Conservation (phyloP, 805 yeast species). For the Candida tammaniensis region DNA sequence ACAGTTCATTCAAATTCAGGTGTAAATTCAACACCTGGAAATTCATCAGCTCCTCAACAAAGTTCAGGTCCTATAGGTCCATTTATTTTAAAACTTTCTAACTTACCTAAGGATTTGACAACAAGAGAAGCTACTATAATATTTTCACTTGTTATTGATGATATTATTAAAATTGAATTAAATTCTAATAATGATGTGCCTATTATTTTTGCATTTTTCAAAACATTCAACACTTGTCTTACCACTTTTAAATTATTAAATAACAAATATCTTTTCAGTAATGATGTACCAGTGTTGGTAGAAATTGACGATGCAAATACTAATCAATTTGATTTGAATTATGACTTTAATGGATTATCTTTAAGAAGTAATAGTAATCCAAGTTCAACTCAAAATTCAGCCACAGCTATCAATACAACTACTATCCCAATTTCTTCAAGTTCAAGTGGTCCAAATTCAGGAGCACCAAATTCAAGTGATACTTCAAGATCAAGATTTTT, state of each 20-base stretch:
- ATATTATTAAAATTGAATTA: slow-evolving; percentile 47
- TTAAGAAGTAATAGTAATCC: slow-evolving; percentile 10
- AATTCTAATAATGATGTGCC: slow-evolving; percentile 13
- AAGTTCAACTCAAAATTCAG: neutral
- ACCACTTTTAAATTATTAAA: slow-evolving; percentile 40
- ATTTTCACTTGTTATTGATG: slow-evolving; percentile 69
- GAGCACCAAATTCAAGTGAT: slow-evolving; percentile 11
- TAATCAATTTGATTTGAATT: slow-evolving; percentile 6
- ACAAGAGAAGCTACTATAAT: slow-evolving; percentile 64
- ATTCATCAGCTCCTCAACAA: neutral
- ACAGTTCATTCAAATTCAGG: neutral
- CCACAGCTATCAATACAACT: slow-evolving; percentile 2
- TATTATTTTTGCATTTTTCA: slow-evolving; percentile 33
- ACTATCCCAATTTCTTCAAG: slow-evolving; percentile 5
- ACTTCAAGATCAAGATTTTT: slow-evolving; percentile 60
- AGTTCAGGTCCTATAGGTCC: neutral
- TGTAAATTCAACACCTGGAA: neutral
- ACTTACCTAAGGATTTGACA: slow-evolving; percentile 62
- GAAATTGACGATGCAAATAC: slow-evolving; percentile 21
- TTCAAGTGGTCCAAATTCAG: slow-evolving; percentile 1
- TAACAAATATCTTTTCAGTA: slow-evolving; percentile 39
- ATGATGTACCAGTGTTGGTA: slow-evolving; percentile 29
- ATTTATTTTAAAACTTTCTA: slow-evolving; percentile 35
- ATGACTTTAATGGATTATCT: slow-evolving; percentile 10
- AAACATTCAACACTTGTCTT: slow-evolving; percentile 35